Evolutionary conservation across 352 stramenopile genomes (phyloP), one percentile per base, ranked within the genome.

Genomic region (Pythium dissimile): DNA sequence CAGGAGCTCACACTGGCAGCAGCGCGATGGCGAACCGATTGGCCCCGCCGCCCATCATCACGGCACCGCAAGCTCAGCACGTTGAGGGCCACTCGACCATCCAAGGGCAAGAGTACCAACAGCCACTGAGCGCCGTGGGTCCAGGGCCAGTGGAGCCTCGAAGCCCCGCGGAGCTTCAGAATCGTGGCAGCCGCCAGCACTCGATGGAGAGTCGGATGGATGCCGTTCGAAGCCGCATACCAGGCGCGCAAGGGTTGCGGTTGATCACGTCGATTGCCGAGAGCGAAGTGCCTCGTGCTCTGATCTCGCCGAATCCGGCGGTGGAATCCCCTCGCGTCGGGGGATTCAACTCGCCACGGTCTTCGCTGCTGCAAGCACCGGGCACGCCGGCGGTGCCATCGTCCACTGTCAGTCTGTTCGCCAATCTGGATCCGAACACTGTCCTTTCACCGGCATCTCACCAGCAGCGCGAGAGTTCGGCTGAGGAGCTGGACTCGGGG

Each of bases 291-390:
- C 86, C 86, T 16, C 71, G 84, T 20, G 86, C 84, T 1, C 55
- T 95, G 11, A 79, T 95, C 9, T 95, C 86, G 10, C 86, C 86
- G 10, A 95, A 95, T 53, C 86, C 86, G 16, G 86, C 86, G 5
- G 77, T 94, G 3, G 86, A 94, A 64, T 95, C 86, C 0, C 86
- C 86, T 32, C 77, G 86, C 12, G 69, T 84, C 31, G 81, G 84
- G 26, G 80, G 85, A 9, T 93, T 88, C 50, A 88, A 67, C 35
- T 92, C 84, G 11, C 84, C 84, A n/a, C 73, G 84, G 3, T 93
- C 80, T 0, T 91, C 77, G 0, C 44, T 91, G 7, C 60, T 93
- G 24, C 82, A 93, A 48, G 63, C 75, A 2, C 86, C 86, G 27
- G 80, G 82, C 13, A 95, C 86, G 15, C 86, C 86, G 38, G 44